A percentile compares a stretch with the other conserved stretches of the same genome.
These are phyloP conservation scores for Coprinellus micaceus DNA, from an alignment of 768 basidiomycete genomes.

Conservation along the genomic window DNA sequence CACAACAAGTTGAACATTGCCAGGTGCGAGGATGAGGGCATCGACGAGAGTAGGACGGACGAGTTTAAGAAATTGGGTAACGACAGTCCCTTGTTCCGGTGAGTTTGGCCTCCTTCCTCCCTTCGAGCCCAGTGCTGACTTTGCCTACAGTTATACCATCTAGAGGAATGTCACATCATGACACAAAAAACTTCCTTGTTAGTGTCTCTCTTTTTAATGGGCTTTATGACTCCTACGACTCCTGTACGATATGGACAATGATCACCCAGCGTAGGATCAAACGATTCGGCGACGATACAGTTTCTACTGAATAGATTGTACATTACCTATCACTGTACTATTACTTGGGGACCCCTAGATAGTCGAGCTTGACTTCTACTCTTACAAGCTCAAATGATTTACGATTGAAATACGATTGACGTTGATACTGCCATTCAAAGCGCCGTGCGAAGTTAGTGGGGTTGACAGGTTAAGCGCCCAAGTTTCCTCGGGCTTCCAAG, in stretches of 20 bases:
- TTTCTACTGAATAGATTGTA: background rate
- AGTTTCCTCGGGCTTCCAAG: no score
- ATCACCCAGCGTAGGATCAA: background rate
- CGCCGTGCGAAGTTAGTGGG: no score
- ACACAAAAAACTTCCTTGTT: no score
- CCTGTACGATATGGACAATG: no score
- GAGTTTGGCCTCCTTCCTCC: conserved; percentile 3
- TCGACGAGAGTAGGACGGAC: conserved; percentile 34
- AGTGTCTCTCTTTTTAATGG: background rate
- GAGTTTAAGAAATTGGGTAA: conserved; percentile 50
- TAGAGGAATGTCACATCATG: background rate
- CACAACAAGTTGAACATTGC: conserved; percentile 49
- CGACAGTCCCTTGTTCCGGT: conserved; percentile 56
- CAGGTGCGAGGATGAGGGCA: conserved; percentile 39
- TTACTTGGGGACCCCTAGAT: no score
- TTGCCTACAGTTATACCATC: background rate
- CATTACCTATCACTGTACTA: background rate
- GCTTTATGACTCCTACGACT: no score
- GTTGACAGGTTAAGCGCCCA: no score
- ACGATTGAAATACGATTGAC: no score
- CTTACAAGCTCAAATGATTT: no score
- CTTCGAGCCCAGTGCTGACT: background rate
- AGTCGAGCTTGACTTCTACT: no score
- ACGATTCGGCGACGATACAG: background rate
- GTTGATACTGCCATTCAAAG: no score